A percentile compares a stretch with the other conserved stretches of the same genome.
Conservation (phyloP, 2,329 filamentous ascomycete species). For the Aspergillus pseudonomiae region DNA sequence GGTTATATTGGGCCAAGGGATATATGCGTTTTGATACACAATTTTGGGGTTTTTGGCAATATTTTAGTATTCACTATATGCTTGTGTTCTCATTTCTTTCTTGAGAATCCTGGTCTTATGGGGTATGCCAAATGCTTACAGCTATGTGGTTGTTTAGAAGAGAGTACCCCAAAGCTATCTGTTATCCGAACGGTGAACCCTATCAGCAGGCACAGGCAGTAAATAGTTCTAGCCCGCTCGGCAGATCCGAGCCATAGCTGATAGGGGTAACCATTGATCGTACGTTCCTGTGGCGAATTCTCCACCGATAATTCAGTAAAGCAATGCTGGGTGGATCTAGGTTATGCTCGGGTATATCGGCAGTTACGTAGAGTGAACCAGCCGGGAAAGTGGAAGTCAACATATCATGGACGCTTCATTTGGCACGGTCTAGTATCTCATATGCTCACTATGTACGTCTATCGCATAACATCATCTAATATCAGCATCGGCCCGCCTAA, state of each 20-base stretch:
- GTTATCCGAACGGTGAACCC: no score
- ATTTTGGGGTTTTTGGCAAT: not conserved
- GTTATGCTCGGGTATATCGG: not conserved
- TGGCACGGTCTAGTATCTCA: not conserved
- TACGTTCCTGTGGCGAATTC: not conserved
- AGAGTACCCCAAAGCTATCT: no score
- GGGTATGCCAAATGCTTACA: no score
- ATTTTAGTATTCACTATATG: not conserved
- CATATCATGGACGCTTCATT: not conserved
- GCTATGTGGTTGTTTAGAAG: no score
- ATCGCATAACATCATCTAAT: not conserved
- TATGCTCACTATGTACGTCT: constrained; percentile 1
- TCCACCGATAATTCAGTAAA: not conserved
- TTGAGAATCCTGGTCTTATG: no score
- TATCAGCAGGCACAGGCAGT: not conserved
- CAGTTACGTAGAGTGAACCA: not conserved
- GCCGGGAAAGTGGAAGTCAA: not conserved
- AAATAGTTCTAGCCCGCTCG: not conserved
- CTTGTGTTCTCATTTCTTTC: not conserved
- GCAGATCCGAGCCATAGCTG: not conserved
- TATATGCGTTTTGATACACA: not conserved
- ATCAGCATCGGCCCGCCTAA: not conserved
- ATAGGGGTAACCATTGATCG: not conserved
- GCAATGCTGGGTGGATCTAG: not conserved
- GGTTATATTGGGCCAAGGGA: not conserved